phyloP scores from a whole-genome alignment of 768 basidiomycete species.

The Boletus vermiculosoides region DNA sequence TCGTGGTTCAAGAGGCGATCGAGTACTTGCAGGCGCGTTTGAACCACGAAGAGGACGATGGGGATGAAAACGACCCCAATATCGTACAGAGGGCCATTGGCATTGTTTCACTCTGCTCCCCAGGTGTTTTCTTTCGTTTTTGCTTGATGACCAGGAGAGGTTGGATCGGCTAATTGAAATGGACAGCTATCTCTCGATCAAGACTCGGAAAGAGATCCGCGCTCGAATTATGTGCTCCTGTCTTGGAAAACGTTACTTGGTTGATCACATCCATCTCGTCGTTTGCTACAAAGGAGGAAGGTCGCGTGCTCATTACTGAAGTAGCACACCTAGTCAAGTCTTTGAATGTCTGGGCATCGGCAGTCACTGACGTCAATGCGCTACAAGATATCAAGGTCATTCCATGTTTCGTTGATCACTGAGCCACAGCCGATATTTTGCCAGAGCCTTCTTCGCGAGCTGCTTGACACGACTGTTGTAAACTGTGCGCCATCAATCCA shows the following conservation, averaged over 20 bases:
- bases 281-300: constrained; percentile 10
- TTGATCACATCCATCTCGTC: constrained; percentile 20
- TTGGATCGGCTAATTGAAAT: not conserved
- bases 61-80: constrained; percentile 10
- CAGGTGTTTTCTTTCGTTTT: constrained; percentile 14
- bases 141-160: not conserved
- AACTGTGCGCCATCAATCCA: constrained; percentile 40
- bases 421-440: not conserved
- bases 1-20: constrained; percentile 40
- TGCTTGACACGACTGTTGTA: constrained; percentile 39
- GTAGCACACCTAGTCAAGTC: constrained; percentile 16
- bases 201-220: constrained; percentile 25
- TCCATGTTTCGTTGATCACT: not conserved
- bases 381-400: constrained; percentile 22
- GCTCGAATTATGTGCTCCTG: constrained; percentile 20
- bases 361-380: not conserved
- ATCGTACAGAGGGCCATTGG: constrained; percentile 16
- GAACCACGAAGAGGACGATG: constrained; percentile 17
- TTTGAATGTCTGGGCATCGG: constrained; percentile 17
- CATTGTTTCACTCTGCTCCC: constrained; percentile 18
- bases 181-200: constrained; percentile 26
- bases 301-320: constrained; percentile 22
- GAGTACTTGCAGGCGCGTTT: constrained; percentile 30
- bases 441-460: constrained; percentile 29
- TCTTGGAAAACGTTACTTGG: constrained; percentile 14